Percentiles rank a stretch among this genome's conserved stretches.
Evolutionary conservation across 805 yeast genomes (phyloP).

Genomic region (Debaryomyces tyrocola): DNA sequence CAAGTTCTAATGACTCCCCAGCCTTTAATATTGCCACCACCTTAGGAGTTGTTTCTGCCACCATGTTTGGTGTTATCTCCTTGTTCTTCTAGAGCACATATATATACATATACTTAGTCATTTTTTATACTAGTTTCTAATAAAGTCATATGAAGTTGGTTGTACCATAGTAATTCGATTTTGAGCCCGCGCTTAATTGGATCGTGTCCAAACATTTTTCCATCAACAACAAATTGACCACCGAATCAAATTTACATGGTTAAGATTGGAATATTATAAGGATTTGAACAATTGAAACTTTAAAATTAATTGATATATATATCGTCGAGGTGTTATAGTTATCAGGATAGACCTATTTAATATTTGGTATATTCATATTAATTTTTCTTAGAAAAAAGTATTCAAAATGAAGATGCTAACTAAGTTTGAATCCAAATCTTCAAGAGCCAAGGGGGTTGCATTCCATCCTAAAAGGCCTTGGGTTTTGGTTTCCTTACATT

Average conservation of each 20-base stretch:
- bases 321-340: background rate
- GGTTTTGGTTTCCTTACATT: slow-evolving; percentile 91
- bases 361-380: background rate
- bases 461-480: slow-evolving; percentile 96
- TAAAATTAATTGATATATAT: slow-evolving; percentile 1
- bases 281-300: slow-evolving; percentile 2
- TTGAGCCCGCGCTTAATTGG: background rate
- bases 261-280: background rate
- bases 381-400: background rate
- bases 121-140: background rate
- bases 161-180: background rate
- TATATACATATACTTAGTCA: background rate
- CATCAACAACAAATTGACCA: slow-evolving; percentile 2
- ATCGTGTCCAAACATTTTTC: slow-evolving; percentile 6
- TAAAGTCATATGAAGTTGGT: background rate
- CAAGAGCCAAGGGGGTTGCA: slow-evolving; percentile 96
- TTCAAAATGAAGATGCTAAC: slow-evolving; percentile 72
- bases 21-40: slow-evolving; percentile 8
- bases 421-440: slow-evolving; percentile 93
- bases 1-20: slow-evolving; percentile 7
- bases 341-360: background rate
- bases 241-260: slow-evolving; percentile 2
- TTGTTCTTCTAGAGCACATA: slow-evolving; percentile 6
- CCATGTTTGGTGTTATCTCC: slow-evolving; percentile 20
- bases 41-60: slow-evolving; percentile 17